Conservation (phyloP, 2,329 filamentous ascomycete species). For the Helotiales sp. region DNA sequence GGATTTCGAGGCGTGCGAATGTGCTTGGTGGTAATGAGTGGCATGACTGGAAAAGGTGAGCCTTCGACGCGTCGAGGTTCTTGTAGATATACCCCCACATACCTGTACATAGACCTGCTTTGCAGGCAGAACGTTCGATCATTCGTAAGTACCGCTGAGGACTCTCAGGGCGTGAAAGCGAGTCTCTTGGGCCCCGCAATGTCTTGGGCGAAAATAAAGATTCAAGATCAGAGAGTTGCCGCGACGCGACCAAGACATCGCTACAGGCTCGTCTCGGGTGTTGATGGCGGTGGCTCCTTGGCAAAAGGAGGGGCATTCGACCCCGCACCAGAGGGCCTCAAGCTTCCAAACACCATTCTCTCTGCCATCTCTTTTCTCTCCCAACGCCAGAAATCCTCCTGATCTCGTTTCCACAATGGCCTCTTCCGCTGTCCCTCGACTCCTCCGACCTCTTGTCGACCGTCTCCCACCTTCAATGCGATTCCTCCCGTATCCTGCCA, state of each 20-base stretch:
- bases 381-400: background rate
- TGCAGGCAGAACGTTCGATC: no score
- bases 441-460: slow-evolving; percentile 7
- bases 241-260: no score
- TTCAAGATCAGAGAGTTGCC: no score
- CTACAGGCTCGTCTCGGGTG: no score
- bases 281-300: no score
- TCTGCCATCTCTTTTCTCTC: background rate
- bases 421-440: background rate
- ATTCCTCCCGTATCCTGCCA: slow-evolving; percentile 26
- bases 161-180: no score
- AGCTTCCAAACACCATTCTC: background rate
- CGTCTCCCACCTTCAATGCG: slow-evolving; percentile 22
- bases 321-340: background rate
- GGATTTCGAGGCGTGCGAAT: slow-evolving; percentile 20
- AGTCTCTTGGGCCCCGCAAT: no score
- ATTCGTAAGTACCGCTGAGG: no score
- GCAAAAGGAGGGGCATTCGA: background rate
- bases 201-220: no score
- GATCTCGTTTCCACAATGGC: background rate
- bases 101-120: background rate
- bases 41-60: slow-evolving; percentile 3
- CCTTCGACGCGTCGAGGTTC: background rate
- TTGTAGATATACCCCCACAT: background rate
- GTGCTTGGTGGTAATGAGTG: slow-evolving; percentile 4